Conservation (phyloP, 2,329 filamentous ascomycete genomes). For the Teratosphaeria nubilosa region DNA sequence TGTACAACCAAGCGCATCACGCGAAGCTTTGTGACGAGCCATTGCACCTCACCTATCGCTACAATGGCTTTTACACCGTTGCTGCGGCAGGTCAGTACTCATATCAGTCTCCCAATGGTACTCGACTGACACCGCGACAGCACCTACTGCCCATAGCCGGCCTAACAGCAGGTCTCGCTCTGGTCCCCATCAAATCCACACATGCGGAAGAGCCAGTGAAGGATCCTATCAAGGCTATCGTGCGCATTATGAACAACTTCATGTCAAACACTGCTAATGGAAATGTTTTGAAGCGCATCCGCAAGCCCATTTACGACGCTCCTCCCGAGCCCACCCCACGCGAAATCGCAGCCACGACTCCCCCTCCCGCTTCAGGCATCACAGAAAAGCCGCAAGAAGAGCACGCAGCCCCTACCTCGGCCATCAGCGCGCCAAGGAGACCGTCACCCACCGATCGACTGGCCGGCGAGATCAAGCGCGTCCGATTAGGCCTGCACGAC, state of each 20-base stretch:
- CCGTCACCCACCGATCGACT: conserved; percentile 81
- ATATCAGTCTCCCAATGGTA: too few species aligned
- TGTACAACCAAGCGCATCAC: not conserved
- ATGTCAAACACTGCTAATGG: conserved; percentile 4
- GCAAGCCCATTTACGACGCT: conserved; percentile 70
- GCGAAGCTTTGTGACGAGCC: conserved; percentile 1
- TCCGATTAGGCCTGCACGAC: conserved; percentile 68
- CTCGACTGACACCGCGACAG: conserved; percentile 25
- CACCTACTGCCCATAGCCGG: conserved; percentile 40
- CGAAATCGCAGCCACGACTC: conserved; percentile 30
- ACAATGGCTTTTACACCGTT: conserved; percentile 45
- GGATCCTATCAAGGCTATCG: conserved; percentile 20
- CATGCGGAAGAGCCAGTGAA: conserved; percentile 38
- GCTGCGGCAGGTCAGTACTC: conserved; percentile 39
- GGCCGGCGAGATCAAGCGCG: conserved; percentile 68
- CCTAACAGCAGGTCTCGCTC: conserved; percentile 34
- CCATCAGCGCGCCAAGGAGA: conserved; percentile 14
- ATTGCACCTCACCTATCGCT: conserved; percentile 5
- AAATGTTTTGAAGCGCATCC: conserved; percentile 19
- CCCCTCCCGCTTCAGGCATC: conserved; percentile 26
- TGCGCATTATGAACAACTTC: conserved; percentile 5
- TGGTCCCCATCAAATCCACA: conserved; percentile 36
- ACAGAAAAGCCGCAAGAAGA: conserved; percentile 21
- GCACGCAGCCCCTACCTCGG: conserved; percentile 16
- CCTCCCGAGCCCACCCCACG: conserved; percentile 27